phyloP scores from a whole-genome alignment of 169 alveolate species.

The Theileria annulata region DNA sequence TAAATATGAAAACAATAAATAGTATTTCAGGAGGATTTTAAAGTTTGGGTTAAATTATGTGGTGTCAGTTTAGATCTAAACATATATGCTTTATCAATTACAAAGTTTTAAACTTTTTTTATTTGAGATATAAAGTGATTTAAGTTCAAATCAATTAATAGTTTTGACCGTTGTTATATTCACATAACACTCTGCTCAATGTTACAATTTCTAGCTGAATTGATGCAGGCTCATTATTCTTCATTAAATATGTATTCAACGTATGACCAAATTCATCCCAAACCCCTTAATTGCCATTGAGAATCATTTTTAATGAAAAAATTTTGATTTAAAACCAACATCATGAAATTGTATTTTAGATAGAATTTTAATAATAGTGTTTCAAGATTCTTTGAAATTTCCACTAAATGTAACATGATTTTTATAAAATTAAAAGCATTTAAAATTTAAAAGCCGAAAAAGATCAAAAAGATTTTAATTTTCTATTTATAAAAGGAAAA shows the following conservation, averaged over 20 bases:
- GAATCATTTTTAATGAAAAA: neutral
- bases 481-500: neutral
- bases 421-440: too few species aligned
- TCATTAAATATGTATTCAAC: neutral
- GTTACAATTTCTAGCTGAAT: neutral
- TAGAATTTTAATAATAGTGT: neutral
- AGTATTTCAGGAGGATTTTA: neutral
- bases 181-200: neutral
- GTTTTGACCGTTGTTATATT: neutral
- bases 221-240: neutral
- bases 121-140: neutral
- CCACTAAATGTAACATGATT: neutral
- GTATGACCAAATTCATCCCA: neutral
- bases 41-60: slow-evolving; percentile 13
- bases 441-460: neutral
- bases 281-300: neutral
- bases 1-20: neutral
- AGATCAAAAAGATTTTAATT: neutral
- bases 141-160: neutral
- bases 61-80: slow-evolving; percentile 3
- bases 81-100: neutral
- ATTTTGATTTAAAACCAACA: neutral
- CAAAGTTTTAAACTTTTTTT: neutral
- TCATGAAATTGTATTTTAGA: neutral
- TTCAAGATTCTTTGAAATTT: neutral